These are phyloP conservation scores for Neocallimastix lanati DNA, from an alignment of 192 early-diverging fungal species.

Conservation along the genomic window DNA sequence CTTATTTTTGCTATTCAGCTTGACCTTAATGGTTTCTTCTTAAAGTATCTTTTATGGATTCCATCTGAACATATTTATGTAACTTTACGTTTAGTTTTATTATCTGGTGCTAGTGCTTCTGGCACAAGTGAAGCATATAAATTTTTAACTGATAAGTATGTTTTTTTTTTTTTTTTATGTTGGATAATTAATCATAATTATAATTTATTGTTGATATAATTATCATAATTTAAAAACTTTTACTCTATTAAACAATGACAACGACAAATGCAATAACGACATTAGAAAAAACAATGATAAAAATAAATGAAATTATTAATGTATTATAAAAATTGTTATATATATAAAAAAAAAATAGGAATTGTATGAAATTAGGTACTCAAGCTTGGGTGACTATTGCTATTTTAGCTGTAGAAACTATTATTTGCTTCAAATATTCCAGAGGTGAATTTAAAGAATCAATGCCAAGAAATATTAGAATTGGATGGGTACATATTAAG, in stretches of 20 bases:
- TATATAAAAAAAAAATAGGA: too few species aligned
- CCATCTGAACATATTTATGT: slow-evolving; percentile 73
- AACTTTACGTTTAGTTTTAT: slow-evolving; percentile 48
- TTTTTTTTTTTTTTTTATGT: neutral
- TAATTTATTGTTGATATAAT: too few species aligned
- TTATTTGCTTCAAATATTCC: slow-evolving; percentile 83
- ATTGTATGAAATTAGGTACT: slow-evolving; percentile 76
- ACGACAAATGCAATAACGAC: too few species aligned
- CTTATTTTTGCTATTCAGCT: slow-evolving; percentile 52
- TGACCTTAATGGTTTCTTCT: slow-evolving; percentile 87
- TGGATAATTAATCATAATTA: too few species aligned
- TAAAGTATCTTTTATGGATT: slow-evolving; percentile 85
- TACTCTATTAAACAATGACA: too few species aligned
- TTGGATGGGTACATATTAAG: slow-evolving; percentile 71
- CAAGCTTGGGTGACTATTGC: slow-evolving; percentile 82
- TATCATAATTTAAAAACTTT: too few species aligned
- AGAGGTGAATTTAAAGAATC: slow-evolving; percentile 69
- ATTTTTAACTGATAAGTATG: slow-evolving; percentile 45
- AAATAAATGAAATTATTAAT: too few species aligned
- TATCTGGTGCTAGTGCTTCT: slow-evolving; percentile 75
- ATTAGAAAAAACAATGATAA: too few species aligned
- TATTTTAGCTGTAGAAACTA: slow-evolving; percentile 70
- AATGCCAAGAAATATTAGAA: slow-evolving; percentile 43
- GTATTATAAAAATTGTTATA: too few species aligned
- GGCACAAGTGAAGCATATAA: slow-evolving; percentile 79